A percentile compares a stretch with the other conserved stretches of the same genome.
These are phyloP conservation scores for Stephanodiscus triporus DNA, from an alignment of 108 stramenopile genomes.

Conservation along the genomic window DNA sequence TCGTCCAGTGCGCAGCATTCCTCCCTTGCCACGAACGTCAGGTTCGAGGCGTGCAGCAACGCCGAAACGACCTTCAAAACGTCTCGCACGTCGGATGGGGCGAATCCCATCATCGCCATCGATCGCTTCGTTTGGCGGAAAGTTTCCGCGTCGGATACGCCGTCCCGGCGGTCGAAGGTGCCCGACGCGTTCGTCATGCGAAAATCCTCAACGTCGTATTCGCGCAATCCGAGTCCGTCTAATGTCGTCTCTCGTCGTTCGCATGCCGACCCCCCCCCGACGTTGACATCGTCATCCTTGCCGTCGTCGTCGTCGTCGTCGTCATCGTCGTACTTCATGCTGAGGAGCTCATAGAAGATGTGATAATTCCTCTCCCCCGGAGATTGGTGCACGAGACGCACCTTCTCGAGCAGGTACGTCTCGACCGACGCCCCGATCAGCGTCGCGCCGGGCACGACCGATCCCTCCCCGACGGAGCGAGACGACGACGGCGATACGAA, in stretches of 20 bases:
- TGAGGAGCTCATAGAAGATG: slow-evolving; percentile 91
- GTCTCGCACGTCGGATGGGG: neutral
- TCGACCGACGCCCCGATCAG: slow-evolving; percentile 88
- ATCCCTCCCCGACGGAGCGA: too few species aligned
- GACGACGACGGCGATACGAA: slow-evolving; percentile 36
- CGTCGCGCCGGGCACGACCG: slow-evolving; percentile 52
- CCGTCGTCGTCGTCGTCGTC: slow-evolving; percentile 53
- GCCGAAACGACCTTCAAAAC: slow-evolving; percentile 74
- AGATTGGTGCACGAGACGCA: slow-evolving; percentile 74
- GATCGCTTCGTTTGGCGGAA: slow-evolving; percentile 70
- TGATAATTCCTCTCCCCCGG: slow-evolving; percentile 90
- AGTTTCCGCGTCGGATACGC: slow-evolving; percentile 80
- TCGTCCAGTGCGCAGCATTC: slow-evolving; percentile 58
- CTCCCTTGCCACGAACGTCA: slow-evolving; percentile 59
- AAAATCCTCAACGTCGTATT: slow-evolving; percentile 55
- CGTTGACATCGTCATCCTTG: slow-evolving; percentile 63
- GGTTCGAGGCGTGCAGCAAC: slow-evolving; percentile 89
- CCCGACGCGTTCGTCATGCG: slow-evolving; percentile 66
- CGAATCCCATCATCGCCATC: slow-evolving; percentile 79
- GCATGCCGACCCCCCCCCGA: slow-evolving; percentile 53
- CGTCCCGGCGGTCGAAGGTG: slow-evolving; percentile 84
- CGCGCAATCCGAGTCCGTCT: too few species aligned
- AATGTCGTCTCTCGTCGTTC: slow-evolving; percentile 34
- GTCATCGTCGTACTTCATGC: neutral
- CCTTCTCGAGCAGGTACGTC: slow-evolving; percentile 97